Conservation (phyloP, 805 yeast species). For the Brettanomyces nanus region DNA sequence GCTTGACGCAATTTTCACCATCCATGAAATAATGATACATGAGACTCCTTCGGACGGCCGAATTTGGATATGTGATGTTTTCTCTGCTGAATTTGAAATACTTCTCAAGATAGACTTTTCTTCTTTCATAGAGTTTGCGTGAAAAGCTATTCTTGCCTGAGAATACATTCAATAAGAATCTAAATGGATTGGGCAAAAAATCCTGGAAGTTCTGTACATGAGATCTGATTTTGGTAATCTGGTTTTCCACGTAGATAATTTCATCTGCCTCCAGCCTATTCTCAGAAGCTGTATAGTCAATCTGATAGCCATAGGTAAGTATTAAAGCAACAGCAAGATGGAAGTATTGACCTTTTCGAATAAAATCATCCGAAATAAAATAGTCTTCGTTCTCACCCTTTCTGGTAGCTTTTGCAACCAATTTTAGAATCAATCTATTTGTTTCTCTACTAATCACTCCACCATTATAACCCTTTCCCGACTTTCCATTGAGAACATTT, state of each 20-base stretch:
- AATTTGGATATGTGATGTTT: constrained; percentile 10
- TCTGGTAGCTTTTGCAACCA: constrained; percentile 9
- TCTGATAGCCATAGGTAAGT: constrained; percentile 43
- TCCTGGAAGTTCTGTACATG: constrained; percentile 49
- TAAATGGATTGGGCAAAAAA: constrained; percentile 36
- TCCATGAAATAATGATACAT: constrained; percentile 21
- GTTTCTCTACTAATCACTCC: constrained; percentile 33
- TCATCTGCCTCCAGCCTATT: constrained; percentile 39
- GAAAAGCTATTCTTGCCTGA: constrained; percentile 11
- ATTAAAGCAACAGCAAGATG: constrained; percentile 42
- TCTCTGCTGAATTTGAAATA: constrained; percentile 26
- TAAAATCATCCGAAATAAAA: constrained; percentile 22
- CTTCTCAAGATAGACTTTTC: constrained; percentile 41
- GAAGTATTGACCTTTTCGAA: constrained; percentile 38
- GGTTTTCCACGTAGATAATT: constrained; percentile 47
- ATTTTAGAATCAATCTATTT: constrained; percentile 15
- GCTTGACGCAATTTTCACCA: constrained; percentile 4
- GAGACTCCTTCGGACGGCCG: constrained; percentile 12
- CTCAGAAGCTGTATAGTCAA: constrained; percentile 34
- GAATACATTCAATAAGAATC: constrained; percentile 18
- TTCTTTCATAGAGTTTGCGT: constrained; percentile 28
- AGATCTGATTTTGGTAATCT: constrained; percentile 49
- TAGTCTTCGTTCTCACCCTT: constrained; percentile 9
- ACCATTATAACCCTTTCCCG: constrained; percentile 25
- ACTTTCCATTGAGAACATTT: constrained; percentile 30